Evolutionary conservation across 345 rosid genomes (phyloP).

Genomic region (Excoecaria cochinchinensis): DNA sequence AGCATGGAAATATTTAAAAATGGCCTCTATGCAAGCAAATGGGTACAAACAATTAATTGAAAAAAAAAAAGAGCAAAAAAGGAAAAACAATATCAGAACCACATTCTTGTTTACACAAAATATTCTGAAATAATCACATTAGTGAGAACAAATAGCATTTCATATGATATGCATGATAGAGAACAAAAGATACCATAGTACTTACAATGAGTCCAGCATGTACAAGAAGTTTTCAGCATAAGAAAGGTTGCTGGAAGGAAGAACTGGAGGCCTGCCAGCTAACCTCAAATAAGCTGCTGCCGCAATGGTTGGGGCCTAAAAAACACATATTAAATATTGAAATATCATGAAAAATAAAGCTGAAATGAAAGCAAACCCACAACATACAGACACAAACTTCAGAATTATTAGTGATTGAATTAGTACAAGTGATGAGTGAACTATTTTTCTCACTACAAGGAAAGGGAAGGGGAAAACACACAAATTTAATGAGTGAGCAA

Average conservation of each 20-base stretch:
- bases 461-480: neutral
- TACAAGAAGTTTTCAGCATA: conserved; percentile 91
- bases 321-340: neutral
- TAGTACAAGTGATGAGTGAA: neutral
- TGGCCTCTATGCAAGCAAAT: conserved; percentile 1
- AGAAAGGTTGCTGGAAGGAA: conserved; percentile 86
- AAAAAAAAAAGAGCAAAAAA: neutral
- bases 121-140: neutral
- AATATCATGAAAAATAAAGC: neutral
- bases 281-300: conserved; percentile 93
- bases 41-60: neutral
- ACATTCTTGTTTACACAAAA: too few relatives aligned
- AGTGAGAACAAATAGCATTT: neutral
- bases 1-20: neutral
- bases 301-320: conserved; percentile 69
- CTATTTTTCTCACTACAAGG: neutral
- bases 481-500: conserved; percentile 31
- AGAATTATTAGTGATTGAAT: neutral
- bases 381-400: neutral
- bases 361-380: neutral
- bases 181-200: conserved; percentile 10
- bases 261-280: conserved; percentile 98
- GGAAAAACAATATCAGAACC: too few relatives aligned
- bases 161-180: neutral
- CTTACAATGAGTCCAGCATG: conserved; percentile 94